Evolutionary conservation across 495 filamentous ascomycete genomes (phyloP).

Genomic region (Tuber melanosporum): DNA sequence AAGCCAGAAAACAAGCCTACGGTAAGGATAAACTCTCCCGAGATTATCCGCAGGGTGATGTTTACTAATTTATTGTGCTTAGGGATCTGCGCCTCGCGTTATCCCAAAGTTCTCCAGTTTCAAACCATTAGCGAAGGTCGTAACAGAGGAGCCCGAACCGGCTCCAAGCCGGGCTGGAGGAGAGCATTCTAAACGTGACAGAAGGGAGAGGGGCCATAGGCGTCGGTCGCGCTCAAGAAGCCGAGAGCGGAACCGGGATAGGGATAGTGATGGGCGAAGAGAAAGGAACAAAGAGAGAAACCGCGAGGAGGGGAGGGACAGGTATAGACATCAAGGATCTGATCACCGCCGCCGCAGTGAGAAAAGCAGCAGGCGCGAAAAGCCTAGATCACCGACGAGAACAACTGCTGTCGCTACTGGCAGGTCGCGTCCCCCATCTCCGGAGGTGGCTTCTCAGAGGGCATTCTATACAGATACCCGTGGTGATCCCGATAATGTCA

Average conservation of each 20-base stretch:
- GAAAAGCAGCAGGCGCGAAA: constrained; percentile 19
- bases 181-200: constrained; percentile 8
- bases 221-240: constrained; percentile 23
- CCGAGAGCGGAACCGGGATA: constrained; percentile 17
- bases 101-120: constrained; percentile 41
- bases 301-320: constrained; percentile 9
- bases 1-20: constrained; percentile 7
- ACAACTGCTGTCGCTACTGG: constrained; percentile 6
- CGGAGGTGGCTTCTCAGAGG: constrained; percentile 29
- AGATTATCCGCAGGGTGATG: background rate
- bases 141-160: constrained; percentile 17
- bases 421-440: constrained; percentile 24
- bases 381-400: constrained; percentile 11
- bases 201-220: constrained; percentile 8
- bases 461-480: constrained; percentile 48
- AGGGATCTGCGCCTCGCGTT: constrained; percentile 30
- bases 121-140: constrained; percentile 15
- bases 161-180: constrained; percentile 5
- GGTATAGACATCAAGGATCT: constrained; percentile 6
- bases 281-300: constrained; percentile 11
- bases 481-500: constrained; percentile 57
- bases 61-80: constrained; percentile 4
- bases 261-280: constrained; percentile 12
- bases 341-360: constrained; percentile 6
- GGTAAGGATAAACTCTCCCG: background rate